These are phyloP conservation scores for Pseudogymnoascus destructans DNA, from an alignment of 2,329 filamentous ascomycete genomes.

Conservation along the genomic window DNA sequence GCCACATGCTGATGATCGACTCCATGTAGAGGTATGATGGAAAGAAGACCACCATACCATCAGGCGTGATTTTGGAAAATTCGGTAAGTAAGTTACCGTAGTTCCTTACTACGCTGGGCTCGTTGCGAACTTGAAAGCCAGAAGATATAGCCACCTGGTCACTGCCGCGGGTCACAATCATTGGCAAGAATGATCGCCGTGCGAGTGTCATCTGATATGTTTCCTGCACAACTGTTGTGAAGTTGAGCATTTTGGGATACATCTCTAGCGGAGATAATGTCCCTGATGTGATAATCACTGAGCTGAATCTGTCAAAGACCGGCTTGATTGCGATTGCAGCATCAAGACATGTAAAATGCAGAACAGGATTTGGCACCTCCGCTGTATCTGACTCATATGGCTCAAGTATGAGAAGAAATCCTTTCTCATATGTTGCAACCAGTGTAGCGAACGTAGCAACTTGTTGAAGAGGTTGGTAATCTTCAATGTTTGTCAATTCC, in stretches of 20 bases:
- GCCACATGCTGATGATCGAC: slow-evolving; percentile 97
- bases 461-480: slow-evolving; percentile 92
- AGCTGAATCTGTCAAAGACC: slow-evolving; percentile 93
- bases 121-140: slow-evolving; percentile 88
- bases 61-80: slow-evolving; percentile 89
- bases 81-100: slow-evolving; percentile 89
- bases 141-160: slow-evolving; percentile 91
- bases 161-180: slow-evolving; percentile 92
- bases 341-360: slow-evolving; percentile 94
- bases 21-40: slow-evolving; percentile 99
- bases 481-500: slow-evolving; percentile 94
- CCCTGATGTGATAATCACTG: slow-evolving; percentile 95
- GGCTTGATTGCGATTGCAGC: slow-evolving; percentile 96
- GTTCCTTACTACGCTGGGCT: slow-evolving; percentile 92
- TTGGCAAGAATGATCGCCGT: slow-evolving; percentile 85
- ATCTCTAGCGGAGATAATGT: slow-evolving; percentile 96
- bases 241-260: slow-evolving; percentile 98
- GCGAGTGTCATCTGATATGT: slow-evolving; percentile 97
- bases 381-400: slow-evolving; percentile 93
- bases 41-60: slow-evolving; percentile 98
- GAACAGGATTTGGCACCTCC: slow-evolving; percentile 88
- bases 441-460: slow-evolving; percentile 95
- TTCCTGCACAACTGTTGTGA: slow-evolving; percentile 83
- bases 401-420: slow-evolving; percentile 91
- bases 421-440: slow-evolving; percentile 91